Percentiles rank a stretch among this genome's conserved stretches.
Conservation (phyloP, 169 alveolate species). For the Plasmodium gonderi region DNA sequence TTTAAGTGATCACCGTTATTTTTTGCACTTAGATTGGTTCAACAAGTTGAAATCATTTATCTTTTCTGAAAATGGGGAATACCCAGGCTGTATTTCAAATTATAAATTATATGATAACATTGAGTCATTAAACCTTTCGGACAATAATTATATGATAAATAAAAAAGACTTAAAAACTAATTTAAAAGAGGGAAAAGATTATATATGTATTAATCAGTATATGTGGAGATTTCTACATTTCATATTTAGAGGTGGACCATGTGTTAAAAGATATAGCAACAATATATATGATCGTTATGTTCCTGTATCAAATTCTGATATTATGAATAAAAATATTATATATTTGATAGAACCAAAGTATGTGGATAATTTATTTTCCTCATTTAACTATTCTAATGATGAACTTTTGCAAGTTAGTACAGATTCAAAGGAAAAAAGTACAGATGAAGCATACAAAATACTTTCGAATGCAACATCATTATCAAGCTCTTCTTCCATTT, state of each 20-base stretch:
- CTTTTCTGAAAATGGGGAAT: constrained; percentile 9
- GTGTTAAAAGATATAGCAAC: constrained; percentile 44
- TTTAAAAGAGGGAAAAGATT: constrained; percentile 62
- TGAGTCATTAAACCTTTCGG: not conserved
- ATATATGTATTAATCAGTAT: constrained; percentile 60
- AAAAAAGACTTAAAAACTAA: constrained; percentile 31
- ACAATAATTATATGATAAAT: not conserved
- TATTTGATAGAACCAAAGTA: constrained; percentile 34
- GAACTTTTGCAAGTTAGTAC: not conserved
- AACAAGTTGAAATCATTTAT: constrained; percentile 32
- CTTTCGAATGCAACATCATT: not conserved
- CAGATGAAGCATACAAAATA: not conserved
- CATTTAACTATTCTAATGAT: constrained; percentile 27
- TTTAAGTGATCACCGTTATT: constrained; percentile 14
- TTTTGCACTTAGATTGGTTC: constrained; percentile 46
- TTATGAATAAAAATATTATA: constrained; percentile 47
- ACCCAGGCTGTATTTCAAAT: constrained; percentile 43
- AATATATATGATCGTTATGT: constrained; percentile 43
- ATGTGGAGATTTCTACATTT: constrained; percentile 66
- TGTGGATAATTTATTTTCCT: constrained; percentile 42
- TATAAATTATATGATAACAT: constrained; percentile 23
- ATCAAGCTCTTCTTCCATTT: not conserved
- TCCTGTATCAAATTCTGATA: constrained; percentile 30
- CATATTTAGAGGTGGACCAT: constrained; percentile 46
- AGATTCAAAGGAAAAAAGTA: not conserved